Evolutionary conservation across 2,329 filamentous ascomycete species (phyloP).

Genomic region (Paraphoma sp.): DNA sequence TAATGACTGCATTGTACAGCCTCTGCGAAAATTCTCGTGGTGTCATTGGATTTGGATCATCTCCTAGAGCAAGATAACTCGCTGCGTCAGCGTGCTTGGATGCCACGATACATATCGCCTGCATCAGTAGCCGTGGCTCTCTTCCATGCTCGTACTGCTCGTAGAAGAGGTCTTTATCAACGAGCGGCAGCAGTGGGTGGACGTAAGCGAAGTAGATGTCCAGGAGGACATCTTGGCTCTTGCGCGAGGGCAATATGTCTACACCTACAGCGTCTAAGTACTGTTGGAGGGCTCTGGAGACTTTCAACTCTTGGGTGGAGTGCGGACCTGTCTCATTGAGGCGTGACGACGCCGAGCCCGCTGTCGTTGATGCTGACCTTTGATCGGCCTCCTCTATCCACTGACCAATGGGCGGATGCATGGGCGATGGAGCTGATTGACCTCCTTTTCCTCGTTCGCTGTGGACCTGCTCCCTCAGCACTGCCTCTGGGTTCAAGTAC

Average conservation of each 20-base stretch:
- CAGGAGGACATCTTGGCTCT: constrained; percentile 47
- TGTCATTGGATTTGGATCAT: constrained; percentile 40
- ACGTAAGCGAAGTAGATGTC: constrained; percentile 56
- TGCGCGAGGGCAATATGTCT: constrained; percentile 42
- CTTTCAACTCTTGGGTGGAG: constrained; percentile 38
- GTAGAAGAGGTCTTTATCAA: constrained; percentile 53
- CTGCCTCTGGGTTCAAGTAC: constrained; percentile 56
- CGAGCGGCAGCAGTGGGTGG: constrained; percentile 55
- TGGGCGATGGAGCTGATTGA: constrained; percentile 37
- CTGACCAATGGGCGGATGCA: constrained; percentile 40
- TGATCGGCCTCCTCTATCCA: constrained; percentile 44
- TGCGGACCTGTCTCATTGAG: constrained; percentile 40
- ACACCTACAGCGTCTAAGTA: constrained; percentile 49
- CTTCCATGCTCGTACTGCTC: constrained; percentile 43
- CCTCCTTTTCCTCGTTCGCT: constrained; percentile 42
- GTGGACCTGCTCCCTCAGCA: constrained; percentile 51
- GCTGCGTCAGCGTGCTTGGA: constrained; percentile 55
- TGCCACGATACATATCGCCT: constrained; percentile 57
- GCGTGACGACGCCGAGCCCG: constrained; percentile 29
- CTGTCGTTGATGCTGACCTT: constrained; percentile 26
- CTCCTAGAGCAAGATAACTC: constrained; percentile 47
- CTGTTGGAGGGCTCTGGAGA: constrained; percentile 42
- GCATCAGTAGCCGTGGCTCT: constrained; percentile 49
- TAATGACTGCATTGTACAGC: constrained; percentile 52
- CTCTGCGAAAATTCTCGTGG: constrained; percentile 55